Base-by-base conservation (phyloP, 2,329 filamentous ascomycete species). In the Fusarium coicis region DNA sequence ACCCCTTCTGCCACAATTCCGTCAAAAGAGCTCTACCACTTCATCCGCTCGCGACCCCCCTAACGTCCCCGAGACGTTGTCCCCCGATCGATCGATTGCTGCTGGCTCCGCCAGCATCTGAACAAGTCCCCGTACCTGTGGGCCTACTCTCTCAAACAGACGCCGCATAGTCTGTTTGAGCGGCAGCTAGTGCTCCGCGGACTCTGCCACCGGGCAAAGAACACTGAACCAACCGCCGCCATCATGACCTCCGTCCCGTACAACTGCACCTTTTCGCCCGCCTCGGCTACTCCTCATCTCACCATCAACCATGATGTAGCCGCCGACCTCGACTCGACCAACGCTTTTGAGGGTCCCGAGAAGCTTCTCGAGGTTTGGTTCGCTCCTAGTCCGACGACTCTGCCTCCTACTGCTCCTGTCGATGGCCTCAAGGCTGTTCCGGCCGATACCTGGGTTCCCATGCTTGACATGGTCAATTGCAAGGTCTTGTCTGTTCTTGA, bases 351-450 rank as follows among this genome's bases (percentile, higher is more conserved):
- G 88, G 96, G 93, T 93, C 96, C 96, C 49, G 96, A 99, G 87
- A 99, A 99, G 87, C 89, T 99, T 62, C 89, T 99, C 79, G 96
- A 99, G 87, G 96, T 99, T 80, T 99, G 96, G 96, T 98, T 99
- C 82, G 93, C 93, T 66, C 91, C 95, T 30, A 93, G 93, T 78
- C 88, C 95, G 56, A 87, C 90, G 74, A 87, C 91, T 68, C 88
- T 97, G 43, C 93, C 95, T 23, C 85, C 90, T 8, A 89, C 91
- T 59, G 91, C 91, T 63, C 89, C 91, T 72, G 90, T 92, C 23
- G 87, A 90, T 81, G 96, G 96, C 32, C 86, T 99, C 80, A 98
- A 98, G 86, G 90, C 91, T 12, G 95, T 99, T 39, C 87, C 92
- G 23, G 88, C 91, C 65, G 93, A 97, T 58, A 91, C 90, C 56